phyloP scores from a whole-genome alignment of 179 eudicot species.

The Actinidia arguta region DNA sequence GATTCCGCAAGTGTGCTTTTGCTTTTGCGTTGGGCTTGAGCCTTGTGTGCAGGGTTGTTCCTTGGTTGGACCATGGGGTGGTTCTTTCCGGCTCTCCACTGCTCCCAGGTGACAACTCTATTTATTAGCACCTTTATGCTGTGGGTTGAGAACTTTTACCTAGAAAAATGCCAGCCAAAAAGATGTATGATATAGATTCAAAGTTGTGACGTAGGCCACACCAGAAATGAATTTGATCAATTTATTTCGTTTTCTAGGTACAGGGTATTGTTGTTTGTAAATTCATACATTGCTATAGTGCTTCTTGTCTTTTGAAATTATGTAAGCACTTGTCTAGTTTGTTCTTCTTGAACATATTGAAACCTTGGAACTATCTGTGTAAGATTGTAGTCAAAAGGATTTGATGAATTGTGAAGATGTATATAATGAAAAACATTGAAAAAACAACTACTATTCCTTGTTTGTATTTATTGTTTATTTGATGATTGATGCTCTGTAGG shows the following conservation, averaged over 20 bases:
- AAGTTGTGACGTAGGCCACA: no score
- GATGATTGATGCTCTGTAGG: neutral
- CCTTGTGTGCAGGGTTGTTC: conserved; percentile 82
- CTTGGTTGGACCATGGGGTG: conserved; percentile 84
- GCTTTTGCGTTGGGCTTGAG: conserved; percentile 76
- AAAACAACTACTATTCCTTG: no score
- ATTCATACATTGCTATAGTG: neutral
- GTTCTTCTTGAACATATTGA: neutral
- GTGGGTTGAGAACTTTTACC: no score
- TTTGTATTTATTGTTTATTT: conserved; percentile 1
- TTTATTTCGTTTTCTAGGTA: no score
- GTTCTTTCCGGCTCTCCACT: conserved; percentile 48
- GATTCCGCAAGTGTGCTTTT: conserved; percentile 45
- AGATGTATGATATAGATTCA: no score
- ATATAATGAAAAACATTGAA: neutral
- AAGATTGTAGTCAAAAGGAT: neutral
- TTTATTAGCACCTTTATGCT: no score
- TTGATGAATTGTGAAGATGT: neutral
- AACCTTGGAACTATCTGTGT: neutral
- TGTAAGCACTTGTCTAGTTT: neutral
- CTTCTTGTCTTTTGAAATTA: neutral
- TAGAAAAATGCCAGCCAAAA: no score
- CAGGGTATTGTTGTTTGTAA: neutral
- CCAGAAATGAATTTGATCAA: no score
- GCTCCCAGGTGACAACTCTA: no score